Conservation (phyloP, 495 filamentous ascomycete species). For the Neurospora pannonica region DNA sequence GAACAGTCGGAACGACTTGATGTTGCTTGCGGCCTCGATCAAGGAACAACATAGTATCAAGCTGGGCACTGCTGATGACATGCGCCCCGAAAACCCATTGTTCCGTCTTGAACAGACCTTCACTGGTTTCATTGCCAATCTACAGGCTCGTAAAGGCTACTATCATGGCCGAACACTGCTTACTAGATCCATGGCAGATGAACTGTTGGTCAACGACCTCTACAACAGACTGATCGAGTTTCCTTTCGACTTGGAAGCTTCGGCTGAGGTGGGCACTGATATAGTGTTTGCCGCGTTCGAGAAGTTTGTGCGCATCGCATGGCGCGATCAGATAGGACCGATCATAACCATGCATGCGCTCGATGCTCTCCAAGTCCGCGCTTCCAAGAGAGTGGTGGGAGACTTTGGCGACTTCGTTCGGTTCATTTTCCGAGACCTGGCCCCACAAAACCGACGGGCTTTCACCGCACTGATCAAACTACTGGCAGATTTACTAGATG, state of each 20-base stretch:
- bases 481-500: slow-evolving; percentile 80
- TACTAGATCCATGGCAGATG: slow-evolving; percentile 60
- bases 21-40: slow-evolving; percentile 34
- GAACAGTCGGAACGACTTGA: slow-evolving; percentile 36
- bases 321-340: slow-evolving; percentile 80
- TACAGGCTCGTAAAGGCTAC: slow-evolving; percentile 78
- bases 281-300: slow-evolving; percentile 92
- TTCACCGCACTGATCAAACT: slow-evolving; percentile 77
- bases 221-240: slow-evolving; percentile 82
- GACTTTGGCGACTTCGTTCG: slow-evolving; percentile 85
- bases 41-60: slow-evolving; percentile 42
- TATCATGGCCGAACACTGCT: slow-evolving; percentile 68
- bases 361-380: slow-evolving; percentile 61
- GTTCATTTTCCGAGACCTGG: slow-evolving; percentile 64
- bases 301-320: slow-evolving; percentile 82
- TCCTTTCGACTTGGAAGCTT: slow-evolving; percentile 61
- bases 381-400: slow-evolving; percentile 59
- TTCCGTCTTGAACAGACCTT: slow-evolving; percentile 78
- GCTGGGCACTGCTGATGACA: slow-evolving; percentile 30
- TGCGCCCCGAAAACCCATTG: slow-evolving; percentile 45
- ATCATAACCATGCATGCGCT: slow-evolving; percentile 58
- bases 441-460: slow-evolving; percentile 85
- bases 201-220: slow-evolving; percentile 76
- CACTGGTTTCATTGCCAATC: slow-evolving; percentile 67
- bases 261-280: slow-evolving; percentile 70